Evolutionary conservation across 2,329 filamentous ascomycete species (phyloP), one percentile per base, ranked within the genome.

Genomic region (Aureobasidium sp.): DNA sequence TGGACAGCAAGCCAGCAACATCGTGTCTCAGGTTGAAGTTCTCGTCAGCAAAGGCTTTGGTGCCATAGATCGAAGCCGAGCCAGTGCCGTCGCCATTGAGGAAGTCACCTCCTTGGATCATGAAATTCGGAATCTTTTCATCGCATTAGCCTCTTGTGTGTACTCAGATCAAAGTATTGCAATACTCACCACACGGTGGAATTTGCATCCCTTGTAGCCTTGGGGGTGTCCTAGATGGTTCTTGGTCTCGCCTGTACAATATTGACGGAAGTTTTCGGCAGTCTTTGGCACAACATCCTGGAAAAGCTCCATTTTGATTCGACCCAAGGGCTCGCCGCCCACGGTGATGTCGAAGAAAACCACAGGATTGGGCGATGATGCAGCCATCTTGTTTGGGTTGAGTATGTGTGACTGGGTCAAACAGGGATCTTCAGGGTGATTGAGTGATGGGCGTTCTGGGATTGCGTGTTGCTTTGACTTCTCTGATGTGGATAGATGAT

Each of bases 21-120:
- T 91, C 88, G 75, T 97, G 93, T 74, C 87, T 89, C 50, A 91
- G 72, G 15, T 73, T 79, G 72, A 97, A 97, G 73, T 94, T 95
- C 78, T 99, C 94, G 71, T 99, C 94, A 5, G 86, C 84, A 71
- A 97, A 97, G 49, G 85, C 83, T 68, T 88, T 86, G 55, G 85
- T 87, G 62, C 91, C 91, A 78, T 95, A 97, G 73, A 97, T 96
- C 6, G 62, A 62, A 67, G 84, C 89, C 11, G 87, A 88, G 50
- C 87, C 94, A 0, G 90, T 95, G 57, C 94, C 94, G 74, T 97
- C 90, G 58, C 91, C 90, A 69, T 96, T 91, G 47, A 96, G 79
- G 74, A 97, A 97, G 75, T 99, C 94, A 59, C 94, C 94, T 49
- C 93, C 93, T 75, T 99, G 94, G 70, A 94, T 89, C 93, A 97